Conservation (phyloP, 768 basidiomycete species). For the Hydnum rufescens region DNA sequence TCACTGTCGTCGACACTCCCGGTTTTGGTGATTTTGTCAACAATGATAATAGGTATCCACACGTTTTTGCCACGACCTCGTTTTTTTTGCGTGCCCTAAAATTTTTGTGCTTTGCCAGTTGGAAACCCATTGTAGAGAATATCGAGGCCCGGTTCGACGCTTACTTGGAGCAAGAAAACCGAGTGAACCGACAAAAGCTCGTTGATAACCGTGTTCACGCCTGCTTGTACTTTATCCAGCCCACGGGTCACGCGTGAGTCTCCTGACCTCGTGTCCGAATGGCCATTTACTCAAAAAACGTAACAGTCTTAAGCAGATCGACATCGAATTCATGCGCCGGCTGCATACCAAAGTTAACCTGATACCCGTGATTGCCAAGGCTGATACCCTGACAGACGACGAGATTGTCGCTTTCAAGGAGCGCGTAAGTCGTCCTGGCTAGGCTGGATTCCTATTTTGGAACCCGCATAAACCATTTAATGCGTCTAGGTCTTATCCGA, state of each 20-base stretch:
- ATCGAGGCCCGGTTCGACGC: conserved; percentile 96
- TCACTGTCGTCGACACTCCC: conserved; percentile 98
- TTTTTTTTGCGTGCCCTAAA: too few species aligned
- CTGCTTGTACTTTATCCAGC: conserved; percentile 97
- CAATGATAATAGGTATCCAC: conserved; percentile 80
- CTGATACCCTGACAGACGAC: conserved; percentile 93
- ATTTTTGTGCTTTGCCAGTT: conserved; percentile 29
- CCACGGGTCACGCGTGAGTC: conserved; percentile 90
- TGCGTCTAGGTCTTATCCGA: conserved; percentile 61
- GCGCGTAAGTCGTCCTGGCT: conserved; percentile 32
- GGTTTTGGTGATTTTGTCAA: conserved; percentile 99
- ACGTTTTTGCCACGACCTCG: background rate
- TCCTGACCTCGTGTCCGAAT: background rate
- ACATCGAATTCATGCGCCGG: conserved; percentile 97
- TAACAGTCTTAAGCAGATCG: conserved; percentile 80
- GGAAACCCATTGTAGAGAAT: conserved; percentile 97
- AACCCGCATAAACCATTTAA: conserved; percentile 1
- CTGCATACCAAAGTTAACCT: conserved; percentile 96
- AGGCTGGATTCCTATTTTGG: background rate
- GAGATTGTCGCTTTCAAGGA: conserved; percentile 87
- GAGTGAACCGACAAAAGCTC: conserved; percentile 85
- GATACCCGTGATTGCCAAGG: conserved; percentile 96
- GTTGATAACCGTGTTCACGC: conserved; percentile 97
- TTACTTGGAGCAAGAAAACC: conserved; percentile 96
- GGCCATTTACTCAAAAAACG: conserved; percentile 3